Evolutionary conservation across 164 flowering plant species (phyloP).

Genomic region (Tetrastigma voinierianum): DNA sequence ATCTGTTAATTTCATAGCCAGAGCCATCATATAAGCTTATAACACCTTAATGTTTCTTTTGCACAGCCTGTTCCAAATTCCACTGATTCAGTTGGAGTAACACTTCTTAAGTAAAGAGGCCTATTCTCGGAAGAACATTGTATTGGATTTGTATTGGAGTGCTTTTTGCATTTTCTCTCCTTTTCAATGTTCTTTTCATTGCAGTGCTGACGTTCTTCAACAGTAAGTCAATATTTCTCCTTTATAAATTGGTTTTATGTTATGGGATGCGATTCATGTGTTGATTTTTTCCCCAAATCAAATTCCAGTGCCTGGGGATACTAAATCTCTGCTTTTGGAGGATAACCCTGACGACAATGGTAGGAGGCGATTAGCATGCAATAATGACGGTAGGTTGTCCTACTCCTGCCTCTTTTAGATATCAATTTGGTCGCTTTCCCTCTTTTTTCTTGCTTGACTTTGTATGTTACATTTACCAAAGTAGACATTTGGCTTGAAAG

Average conservation of each 20-base stretch:
- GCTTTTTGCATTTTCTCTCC: slow-evolving; percentile 43
- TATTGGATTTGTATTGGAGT: slow-evolving; percentile 62
- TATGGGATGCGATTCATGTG: too few relatives aligned
- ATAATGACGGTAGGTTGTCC: slow-evolving; percentile 15
- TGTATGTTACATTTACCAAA: too few relatives aligned
- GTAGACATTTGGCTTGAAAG: too few relatives aligned
- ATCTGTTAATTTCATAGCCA: too few relatives aligned
- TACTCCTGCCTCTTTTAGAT: neutral
- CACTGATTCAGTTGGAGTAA: slow-evolving; percentile 19
- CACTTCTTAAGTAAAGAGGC: slow-evolving; percentile 35
- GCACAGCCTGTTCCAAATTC: slow-evolving; percentile 41
- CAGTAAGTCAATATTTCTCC: slow-evolving; percentile 31
- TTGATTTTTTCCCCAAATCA: neutral
- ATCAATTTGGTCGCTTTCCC: neutral
- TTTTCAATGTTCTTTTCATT: slow-evolving; percentile 55
- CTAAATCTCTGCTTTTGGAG: slow-evolving; percentile 14
- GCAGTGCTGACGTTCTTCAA: slow-evolving; percentile 46
- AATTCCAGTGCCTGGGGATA: slow-evolving; percentile 37
- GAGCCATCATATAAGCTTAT: neutral
- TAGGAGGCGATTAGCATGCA: slow-evolving; percentile 13
- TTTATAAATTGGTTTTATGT: neutral
- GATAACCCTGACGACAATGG: slow-evolving; percentile 15
- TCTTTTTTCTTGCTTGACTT: too few relatives aligned
- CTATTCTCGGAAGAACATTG: slow-evolving; percentile 39
- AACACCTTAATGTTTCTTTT: neutral